Base-by-base conservation (phyloP, 208 protist species). In the Leishmania guyanensis region DNA sequence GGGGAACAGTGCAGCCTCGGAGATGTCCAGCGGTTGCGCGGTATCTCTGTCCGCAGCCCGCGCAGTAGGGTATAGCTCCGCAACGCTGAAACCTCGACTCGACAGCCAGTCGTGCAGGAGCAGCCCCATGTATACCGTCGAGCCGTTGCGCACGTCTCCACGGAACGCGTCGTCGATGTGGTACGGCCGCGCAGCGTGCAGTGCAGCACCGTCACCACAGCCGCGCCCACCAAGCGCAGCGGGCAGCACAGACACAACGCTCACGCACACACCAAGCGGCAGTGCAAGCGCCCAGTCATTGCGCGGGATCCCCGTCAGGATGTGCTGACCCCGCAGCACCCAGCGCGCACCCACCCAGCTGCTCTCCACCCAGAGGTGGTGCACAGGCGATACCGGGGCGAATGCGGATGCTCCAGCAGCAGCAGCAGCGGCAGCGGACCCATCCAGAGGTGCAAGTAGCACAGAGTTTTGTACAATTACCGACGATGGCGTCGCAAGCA, bases 281-380 rank as follows among this genome's bases (percentile, higher is more conserved):
- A 92, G 78, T 4, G 75, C 56, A 39, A 92, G 74, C 56, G 9
- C 48, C 89, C 89, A 92, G 82, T 84, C 58, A 75, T 89, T 90
- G 39, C 16, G 75, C 39, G 89, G 87, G 39, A 92, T 80, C 68
- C 86, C 89, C 6, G 87, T 90, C 43, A 92, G 73, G 12, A 90
- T 53, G 82, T 88, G 88, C 53, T 82, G 71, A 36, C 75, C 60
- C 14, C 43, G 53, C 78, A 90, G 80, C 70, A 33, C 68, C 83
- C 87, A 88, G 14, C 70, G 58, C 5, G 78, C 14, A 17, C 84
- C 82, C 26, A 92, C 54, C 70, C 86, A 82, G 77, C 84, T 88
- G 80, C 79, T 89, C 77, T 92, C 89, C 72, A 88, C 83, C 89
- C 89, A 92, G 46, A 90, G 65, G 51, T 86, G 60, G 64, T 33